Conservation (phyloP, 2,329 filamentous ascomycete species). For the Aspergillus tamarii region DNA sequence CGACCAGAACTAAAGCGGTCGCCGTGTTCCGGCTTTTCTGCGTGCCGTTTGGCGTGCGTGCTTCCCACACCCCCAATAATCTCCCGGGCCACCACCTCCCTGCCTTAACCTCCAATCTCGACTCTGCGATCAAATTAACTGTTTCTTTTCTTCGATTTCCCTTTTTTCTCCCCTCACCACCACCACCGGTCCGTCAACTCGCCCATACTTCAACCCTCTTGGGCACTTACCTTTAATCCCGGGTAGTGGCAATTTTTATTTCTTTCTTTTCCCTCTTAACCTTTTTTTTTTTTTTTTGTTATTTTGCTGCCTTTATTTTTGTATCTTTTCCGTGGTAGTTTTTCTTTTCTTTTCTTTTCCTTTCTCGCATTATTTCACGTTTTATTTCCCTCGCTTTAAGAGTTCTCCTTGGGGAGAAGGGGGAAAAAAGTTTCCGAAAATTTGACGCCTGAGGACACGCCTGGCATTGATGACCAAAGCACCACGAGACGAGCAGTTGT, state of each 20-base stretch:
- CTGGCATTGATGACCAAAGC: slow-evolving; percentile 21
- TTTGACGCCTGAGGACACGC: slow-evolving; percentile 18
- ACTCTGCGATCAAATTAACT: slow-evolving; percentile 15
- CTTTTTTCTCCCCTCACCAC: slow-evolving; percentile 14
- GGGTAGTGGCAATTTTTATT: slow-evolving; percentile 20
- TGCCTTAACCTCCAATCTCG: slow-evolving; percentile 11
- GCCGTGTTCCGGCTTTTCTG: slow-evolving; percentile 20
- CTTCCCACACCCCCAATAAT: slow-evolving; percentile 10
- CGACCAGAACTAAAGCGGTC: slow-evolving; percentile 19
- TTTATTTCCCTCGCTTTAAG: slow-evolving; percentile 18
- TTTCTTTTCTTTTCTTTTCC: slow-evolving; percentile 14
- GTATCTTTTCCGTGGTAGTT: not conserved
- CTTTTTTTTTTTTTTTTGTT: slow-evolving; percentile 16
- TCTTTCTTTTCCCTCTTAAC: not conserved
- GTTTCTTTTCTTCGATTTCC: slow-evolving; percentile 16
- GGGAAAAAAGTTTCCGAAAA: slow-evolving; percentile 12
- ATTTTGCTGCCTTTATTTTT: slow-evolving; percentile 19
- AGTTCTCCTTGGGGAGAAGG: slow-evolving; percentile 14
- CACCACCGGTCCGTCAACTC: slow-evolving; percentile 4
- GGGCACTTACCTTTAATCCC: slow-evolving; percentile 13
- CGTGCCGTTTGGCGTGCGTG: slow-evolving; percentile 18
- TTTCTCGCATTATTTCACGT: slow-evolving; percentile 16
- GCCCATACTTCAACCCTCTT: slow-evolving; percentile 9
- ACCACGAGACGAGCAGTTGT: slow-evolving; percentile 24
- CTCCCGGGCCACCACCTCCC: slow-evolving; percentile 6